These are phyloP conservation scores for Pulveroboletus sp. DNA, from an alignment of 768 basidiomycete genomes.

Conservation along the genomic window DNA sequence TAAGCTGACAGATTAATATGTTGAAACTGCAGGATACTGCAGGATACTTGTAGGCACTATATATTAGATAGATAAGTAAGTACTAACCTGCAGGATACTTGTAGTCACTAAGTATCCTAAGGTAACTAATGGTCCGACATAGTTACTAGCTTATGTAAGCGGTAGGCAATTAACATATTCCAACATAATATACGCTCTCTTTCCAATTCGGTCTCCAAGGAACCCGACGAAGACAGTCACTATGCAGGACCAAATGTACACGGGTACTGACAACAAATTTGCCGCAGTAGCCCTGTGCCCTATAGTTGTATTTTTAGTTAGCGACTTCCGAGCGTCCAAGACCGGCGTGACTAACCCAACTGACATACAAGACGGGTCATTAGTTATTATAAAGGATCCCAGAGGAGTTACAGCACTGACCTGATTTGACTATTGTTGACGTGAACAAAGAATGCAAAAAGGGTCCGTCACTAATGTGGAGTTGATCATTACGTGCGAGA, in stretches of 20 bases:
- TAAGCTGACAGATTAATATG: constrained; percentile 56
- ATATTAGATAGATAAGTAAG: too few species aligned
- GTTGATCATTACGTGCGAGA: background rate
- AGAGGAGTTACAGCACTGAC: constrained; percentile 30
- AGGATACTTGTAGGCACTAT: too few species aligned
- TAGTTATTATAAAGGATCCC: background rate
- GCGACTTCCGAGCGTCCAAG: background rate
- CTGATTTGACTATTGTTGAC: constrained; percentile 44
- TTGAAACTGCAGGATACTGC: too few species aligned
- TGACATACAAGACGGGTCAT: background rate
- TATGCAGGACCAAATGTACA: constrained; percentile 69
- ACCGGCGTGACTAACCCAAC: constrained; percentile 16
- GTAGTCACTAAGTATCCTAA: too few species aligned
- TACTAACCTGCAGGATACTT: too few species aligned
- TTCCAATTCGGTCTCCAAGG: constrained; percentile 55
- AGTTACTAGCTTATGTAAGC: too few species aligned
- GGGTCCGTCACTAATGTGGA: constrained; percentile 40
- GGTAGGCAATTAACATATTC: too few species aligned
- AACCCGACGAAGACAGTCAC: constrained; percentile 60
- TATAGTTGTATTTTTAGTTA: constrained; percentile 15
- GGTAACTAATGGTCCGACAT: too few species aligned
- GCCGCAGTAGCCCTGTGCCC: constrained; percentile 62
- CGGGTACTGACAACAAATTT: constrained; percentile 72
- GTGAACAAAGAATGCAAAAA: constrained; percentile 52
- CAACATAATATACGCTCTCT: constrained; percentile 48